Percentiles rank a stretch among this genome's conserved stretches.
Conservation (phyloP, 768 basidiomycete genomes). For the Lactifluus subvellereus region DNA sequence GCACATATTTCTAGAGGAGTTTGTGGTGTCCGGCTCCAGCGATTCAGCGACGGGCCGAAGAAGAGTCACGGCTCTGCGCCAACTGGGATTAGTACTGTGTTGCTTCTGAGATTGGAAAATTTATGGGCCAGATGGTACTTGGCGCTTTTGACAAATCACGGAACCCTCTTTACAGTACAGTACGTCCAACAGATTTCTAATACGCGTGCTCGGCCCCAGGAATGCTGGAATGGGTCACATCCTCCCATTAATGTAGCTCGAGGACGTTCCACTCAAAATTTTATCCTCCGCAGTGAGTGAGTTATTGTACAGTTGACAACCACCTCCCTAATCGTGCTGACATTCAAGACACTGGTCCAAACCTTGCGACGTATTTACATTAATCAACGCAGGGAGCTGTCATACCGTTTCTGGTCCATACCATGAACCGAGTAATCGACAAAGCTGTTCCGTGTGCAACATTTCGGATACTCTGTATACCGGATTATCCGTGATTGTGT, state of each 20-base stretch:
- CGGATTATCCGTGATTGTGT: not conserved
- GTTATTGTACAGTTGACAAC: not conserved
- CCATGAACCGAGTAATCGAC: not conserved
- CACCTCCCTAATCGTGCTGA: not conserved
- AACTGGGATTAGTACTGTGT: not conserved
- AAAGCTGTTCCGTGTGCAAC: not conserved
- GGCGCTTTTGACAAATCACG: not conserved
- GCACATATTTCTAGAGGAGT: too few species aligned
- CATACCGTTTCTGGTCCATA: not conserved
- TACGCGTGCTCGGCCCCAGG: not conserved
- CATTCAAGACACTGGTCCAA: not conserved
- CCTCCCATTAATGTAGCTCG: too few species aligned
- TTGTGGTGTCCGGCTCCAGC: too few species aligned
- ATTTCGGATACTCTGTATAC: not conserved
- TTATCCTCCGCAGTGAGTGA: not conserved
- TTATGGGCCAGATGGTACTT: not conserved
- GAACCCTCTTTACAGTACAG: not conserved
- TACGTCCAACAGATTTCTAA: not conserved
- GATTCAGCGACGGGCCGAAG: too few species aligned
- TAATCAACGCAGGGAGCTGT: not conserved
- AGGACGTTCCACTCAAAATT: not conserved
- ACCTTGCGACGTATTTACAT: not conserved
- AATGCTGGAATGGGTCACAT: not conserved
- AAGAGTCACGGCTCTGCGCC: too few species aligned
- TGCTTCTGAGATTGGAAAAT: not conserved